Base-by-base conservation (phyloP, 768 basidiomycete species). In the Mycena latifolia region DNA sequence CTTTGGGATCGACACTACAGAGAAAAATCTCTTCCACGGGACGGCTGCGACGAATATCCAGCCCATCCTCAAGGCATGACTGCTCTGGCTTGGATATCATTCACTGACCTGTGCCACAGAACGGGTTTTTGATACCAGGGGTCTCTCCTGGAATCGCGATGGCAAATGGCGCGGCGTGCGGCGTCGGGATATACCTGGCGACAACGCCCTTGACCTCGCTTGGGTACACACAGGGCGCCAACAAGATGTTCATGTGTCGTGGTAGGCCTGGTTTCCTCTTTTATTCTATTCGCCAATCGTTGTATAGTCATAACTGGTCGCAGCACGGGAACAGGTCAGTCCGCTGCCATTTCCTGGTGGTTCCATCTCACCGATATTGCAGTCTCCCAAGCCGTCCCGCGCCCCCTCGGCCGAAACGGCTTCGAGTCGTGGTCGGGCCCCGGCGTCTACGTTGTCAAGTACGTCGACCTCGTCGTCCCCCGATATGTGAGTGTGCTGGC, bases 21-120 rank as follows among this genome's bases (percentile, higher is more conserved):
- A 66, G 50, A 50, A 10, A 22, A 66, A 61, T n/a, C 59, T 66
- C n/a, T 66, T 66, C n/a, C 65, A 66, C 20, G 65, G 65, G 7
- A 66, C 65, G 35, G 65, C 65, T 12, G 65, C 18, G 7, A 9
- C 37, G 5, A 66, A 66, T 29, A 61, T 66, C 17, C 37, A 66
- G 27, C 59, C 65, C 17, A 66, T 66, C 25, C 48, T 66, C 39
- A 28, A 66, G 55, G 65, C 25, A 33, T 25, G 48, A 20, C 12
- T 8, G 29, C 6, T 46, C 20, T 33, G n/a, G 20, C 8, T 52
- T 2, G 7, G 0, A 43, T 39, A 7, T 50, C 25, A 17, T 4
- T 22, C 28, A 47, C 24, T 50, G 24, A 59, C 46, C 27, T 22
- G 6, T 3, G 9, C 27, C 2, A 5, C n/a, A 66, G 65, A 46